Evolutionary conservation across 495 filamentous ascomycete species (phyloP), one percentile per base, ranked within the genome.

Genomic region (Aspergillus hancockii): DNA sequence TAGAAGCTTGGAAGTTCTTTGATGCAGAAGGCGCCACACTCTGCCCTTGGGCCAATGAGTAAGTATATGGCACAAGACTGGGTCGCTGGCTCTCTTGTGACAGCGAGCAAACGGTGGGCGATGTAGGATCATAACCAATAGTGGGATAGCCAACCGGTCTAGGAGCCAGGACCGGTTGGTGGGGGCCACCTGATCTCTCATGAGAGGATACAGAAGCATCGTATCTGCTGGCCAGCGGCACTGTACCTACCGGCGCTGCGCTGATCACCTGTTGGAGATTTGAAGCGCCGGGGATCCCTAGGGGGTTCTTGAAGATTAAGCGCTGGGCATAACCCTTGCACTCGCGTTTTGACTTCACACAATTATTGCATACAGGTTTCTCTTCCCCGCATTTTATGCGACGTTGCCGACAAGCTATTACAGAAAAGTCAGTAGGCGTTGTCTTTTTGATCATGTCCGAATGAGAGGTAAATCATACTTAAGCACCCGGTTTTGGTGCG

Each of bases 381-480:
- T 94, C 92, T 69, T 98, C 94, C 52, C 93, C 94, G 70, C 94
- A 98, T 75, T 98, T 98, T 71, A 98, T 98, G 50, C 94, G 90
- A 19, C 94, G 86, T 73, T 88, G 92, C 52, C 94, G 89, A 79
- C 94, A 98, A 52, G 94, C 91, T 95, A 66, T 55, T 28, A 46
- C 14, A 57, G 14, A 32, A 19, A 4, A 14, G 34, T 45, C 25
- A 21, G n/a, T 49, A 14, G 28, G 12, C 10, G 45, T 36, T 28
- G 59, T 22, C 13, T n/a, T 31, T 8, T 8, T 13, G 23, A 23
- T 38, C 10, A 40, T 12, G 18, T n/a, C 22, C 38, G 28, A 18
- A 19, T 6, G 8, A 10, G 46, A 16, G 40, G 55, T 18, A 21
- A 46, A 58, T 83, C 90, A 68, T 83, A 94, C 90, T 98, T 59